Evolutionary conservation across 2,329 filamentous ascomycete species (phyloP).

Genomic region (Stachybotrys chlorohalonatus): DNA sequence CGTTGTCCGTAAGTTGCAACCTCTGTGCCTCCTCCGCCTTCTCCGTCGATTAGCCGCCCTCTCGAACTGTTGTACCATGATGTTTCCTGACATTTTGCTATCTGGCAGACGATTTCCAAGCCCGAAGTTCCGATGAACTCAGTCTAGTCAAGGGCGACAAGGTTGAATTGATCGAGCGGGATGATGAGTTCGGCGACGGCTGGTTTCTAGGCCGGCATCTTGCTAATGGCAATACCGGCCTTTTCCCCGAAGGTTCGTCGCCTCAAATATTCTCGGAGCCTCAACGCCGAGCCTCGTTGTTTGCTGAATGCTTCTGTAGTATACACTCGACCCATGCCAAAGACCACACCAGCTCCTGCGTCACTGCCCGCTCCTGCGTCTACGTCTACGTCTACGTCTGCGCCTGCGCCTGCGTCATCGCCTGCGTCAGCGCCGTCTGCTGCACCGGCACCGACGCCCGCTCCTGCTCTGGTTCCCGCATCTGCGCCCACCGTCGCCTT

Average conservation of each 20-base stretch:
- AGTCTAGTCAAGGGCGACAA: slow-evolving; percentile 77
- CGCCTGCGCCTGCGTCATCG: slow-evolving; percentile 15
- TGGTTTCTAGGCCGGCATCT: slow-evolving; percentile 75
- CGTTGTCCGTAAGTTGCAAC: slow-evolving; percentile 56
- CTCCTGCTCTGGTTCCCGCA: slow-evolving; percentile 6
- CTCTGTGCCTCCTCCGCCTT: slow-evolving; percentile 1
- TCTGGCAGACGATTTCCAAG: slow-evolving; percentile 74
- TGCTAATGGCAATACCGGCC: slow-evolving; percentile 62
- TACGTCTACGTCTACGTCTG: slow-evolving; percentile 16
- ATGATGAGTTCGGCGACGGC: slow-evolving; percentile 82
- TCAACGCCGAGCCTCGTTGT: slow-evolving; percentile 3
- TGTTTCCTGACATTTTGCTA: slow-evolving; percentile 5
- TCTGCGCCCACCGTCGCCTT: slow-evolving; percentile 16
- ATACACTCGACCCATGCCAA: slow-evolving; percentile 52
- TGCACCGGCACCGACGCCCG: slow-evolving; percentile 6
- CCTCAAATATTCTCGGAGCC: neutral
- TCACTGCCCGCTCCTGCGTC: slow-evolving; percentile 7
- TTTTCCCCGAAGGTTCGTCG: slow-evolving; percentile 71
- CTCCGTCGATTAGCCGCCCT: neutral
- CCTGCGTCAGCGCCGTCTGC: slow-evolving; percentile 8
- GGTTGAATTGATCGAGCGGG: slow-evolving; percentile 73
- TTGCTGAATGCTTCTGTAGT: slow-evolving; percentile 31
- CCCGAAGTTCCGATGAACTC: slow-evolving; percentile 87
- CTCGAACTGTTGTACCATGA: neutral
- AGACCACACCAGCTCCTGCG: slow-evolving; percentile 15